Evolutionary conservation across 2,329 filamentous ascomycete genomes (phyloP).

Genomic region (Diaporthe destruens): DNA sequence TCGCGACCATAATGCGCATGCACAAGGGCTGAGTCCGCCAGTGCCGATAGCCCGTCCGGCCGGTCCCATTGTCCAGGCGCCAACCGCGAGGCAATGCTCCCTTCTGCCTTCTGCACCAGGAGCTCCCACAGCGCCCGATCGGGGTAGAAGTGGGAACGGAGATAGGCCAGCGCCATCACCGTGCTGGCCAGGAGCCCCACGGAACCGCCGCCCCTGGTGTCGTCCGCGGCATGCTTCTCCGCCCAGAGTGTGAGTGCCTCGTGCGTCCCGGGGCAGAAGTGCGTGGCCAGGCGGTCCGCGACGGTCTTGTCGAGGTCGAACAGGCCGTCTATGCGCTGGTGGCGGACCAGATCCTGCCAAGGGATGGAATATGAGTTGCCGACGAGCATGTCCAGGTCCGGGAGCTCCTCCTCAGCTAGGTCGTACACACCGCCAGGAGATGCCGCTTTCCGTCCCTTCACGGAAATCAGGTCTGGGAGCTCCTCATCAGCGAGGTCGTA

Average conservation of each 20-base stretch:
- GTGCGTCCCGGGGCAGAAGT: conserved; percentile 7
- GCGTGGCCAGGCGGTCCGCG: background rate
- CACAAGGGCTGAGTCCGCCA: conserved; percentile 10
- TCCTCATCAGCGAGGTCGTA: too few species aligned
- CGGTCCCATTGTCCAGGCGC: background rate
- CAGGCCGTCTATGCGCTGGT: background rate
- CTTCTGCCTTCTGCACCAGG: conserved; percentile 1
- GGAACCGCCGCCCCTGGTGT: too few species aligned
- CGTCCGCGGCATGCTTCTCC: background rate
- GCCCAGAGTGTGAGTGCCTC: background rate
- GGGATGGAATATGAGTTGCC: background rate
- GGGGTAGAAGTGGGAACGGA: background rate
- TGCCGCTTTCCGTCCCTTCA: too few species aligned
- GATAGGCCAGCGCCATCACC: background rate
- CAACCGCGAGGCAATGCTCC: background rate
- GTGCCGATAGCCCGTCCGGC: background rate
- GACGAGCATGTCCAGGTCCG: too few species aligned
- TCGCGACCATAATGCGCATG: conserved; percentile 2
- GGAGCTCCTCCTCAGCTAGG: background rate
- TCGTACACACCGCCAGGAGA: too few species aligned
- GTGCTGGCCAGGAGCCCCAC: background rate
- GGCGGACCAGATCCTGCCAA: background rate
- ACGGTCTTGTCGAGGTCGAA: conserved; percentile 3
- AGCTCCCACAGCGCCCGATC: background rate
- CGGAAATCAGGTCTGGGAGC: too few species aligned